Base-by-base conservation (phyloP, 345 rosid genomes). In the Conringia planisiliqua region DNA sequence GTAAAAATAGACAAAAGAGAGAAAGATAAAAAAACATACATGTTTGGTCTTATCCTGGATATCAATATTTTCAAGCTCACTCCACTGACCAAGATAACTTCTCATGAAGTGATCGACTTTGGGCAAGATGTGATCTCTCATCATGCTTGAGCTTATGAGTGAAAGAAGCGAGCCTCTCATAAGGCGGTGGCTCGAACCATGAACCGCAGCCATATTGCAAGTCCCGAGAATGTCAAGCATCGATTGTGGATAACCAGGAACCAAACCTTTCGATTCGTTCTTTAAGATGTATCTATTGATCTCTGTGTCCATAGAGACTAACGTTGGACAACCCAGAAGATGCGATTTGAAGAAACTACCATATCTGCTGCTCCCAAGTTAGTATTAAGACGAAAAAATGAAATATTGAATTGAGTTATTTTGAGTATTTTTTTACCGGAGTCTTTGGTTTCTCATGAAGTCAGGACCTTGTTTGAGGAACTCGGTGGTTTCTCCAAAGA, bases 201-300 rank as follows among this genome's bases (percentile, higher is more conserved):
- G 87, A 75, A 93, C 92, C 4, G 93, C 93, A 17, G 94, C 92
- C 51, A 93, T 86, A 80, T 93, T 93, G 68, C 80, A 58, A 66
- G 82, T 84, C 46, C 98, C 96, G 13, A 93, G 62, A 22, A 93
- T 88, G 63, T 91, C 96, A 16, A 81, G 83, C 92, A 88, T 89
- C 64, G 98, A 89, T 73, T 87, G 83, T n/a, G 97, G 97, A 66
- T 93, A 93, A 18, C 98, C 98, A 36, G 97, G 92, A 64, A 93
- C 89, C 33, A 91, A 83, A 29, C 98, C 98, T 78, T 87, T 93
- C 0, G 80, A 82, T 71, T 93, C 98, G 59, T 88, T 90, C 90
- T 86, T 78, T 6, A 93, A 85, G 39, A 90, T 90, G 80, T 85
- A 89, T 68, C 97, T 79, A 72, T 93, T 91, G 20, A 91, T 70